phyloP scores from a whole-genome alignment of 2,329 filamentous ascomycete species.

The Diplodia scrobiculata region DNA sequence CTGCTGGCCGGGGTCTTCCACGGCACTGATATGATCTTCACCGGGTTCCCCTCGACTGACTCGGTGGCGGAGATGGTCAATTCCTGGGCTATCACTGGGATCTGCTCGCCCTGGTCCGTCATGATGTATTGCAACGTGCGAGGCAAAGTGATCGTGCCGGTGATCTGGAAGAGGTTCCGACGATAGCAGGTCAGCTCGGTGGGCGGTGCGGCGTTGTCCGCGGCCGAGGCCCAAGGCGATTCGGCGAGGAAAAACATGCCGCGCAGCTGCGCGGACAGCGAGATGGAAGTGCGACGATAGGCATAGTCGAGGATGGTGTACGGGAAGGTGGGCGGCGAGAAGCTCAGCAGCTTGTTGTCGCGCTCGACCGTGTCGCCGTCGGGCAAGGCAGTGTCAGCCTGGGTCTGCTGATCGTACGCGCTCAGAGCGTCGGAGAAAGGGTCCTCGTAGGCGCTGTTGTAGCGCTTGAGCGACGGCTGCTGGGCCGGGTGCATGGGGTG shows the following conservation, averaged over 20 bases:
- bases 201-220: conserved; percentile 58
- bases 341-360: conserved; percentile 61
- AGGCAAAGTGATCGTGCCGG: conserved; percentile 80
- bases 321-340: conserved; percentile 52
- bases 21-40: conserved; percentile 93
- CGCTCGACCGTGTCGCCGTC: conserved; percentile 63
- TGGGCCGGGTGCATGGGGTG: conserved; percentile 47
- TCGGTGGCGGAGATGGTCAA: conserved; percentile 89
- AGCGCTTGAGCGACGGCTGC: conserved; percentile 49
- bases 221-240: conserved; percentile 66
- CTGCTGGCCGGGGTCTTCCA: conserved; percentile 94
- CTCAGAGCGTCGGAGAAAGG: conserved; percentile 56
- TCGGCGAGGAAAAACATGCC: conserved; percentile 89
- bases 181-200: conserved; percentile 94
- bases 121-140: conserved; percentile 76
- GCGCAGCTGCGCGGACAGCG: conserved; percentile 74
- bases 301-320: conserved; percentile 67
- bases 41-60: conserved; percentile 86
- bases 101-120: conserved; percentile 79
- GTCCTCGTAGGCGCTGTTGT: conserved; percentile 54
- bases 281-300: conserved; percentile 64
- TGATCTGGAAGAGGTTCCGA: conserved; percentile 93
- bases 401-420: conserved; percentile 50
- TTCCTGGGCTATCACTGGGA: conserved; percentile 80
- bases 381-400: conserved; percentile 51